Evolutionary conservation across 2,329 filamentous ascomycete species (phyloP).

Genomic region (Pezicula neosporulosa): DNA sequence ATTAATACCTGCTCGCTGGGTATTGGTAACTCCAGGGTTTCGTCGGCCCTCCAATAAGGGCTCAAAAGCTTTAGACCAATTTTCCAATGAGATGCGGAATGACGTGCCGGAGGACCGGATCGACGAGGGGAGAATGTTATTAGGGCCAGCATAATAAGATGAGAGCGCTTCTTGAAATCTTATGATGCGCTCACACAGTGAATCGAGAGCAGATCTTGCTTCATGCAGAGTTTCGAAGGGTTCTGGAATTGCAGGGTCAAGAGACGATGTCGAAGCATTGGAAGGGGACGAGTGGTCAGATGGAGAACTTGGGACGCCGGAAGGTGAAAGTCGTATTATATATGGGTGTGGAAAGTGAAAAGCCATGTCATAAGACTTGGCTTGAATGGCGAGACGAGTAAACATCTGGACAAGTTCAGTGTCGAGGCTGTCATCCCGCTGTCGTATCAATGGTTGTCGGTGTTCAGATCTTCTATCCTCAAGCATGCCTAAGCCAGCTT

Average conservation of each 20-base stretch:
- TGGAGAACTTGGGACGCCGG: conserved; percentile 22
- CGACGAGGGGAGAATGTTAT: conserved; percentile 40
- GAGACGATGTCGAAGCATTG: conserved; percentile 26
- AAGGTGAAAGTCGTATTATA: conserved; percentile 49
- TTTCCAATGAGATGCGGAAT: conserved; percentile 46
- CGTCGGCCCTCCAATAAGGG: conserved; percentile 46
- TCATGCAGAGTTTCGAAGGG: conserved; percentile 47
- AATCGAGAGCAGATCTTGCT: conserved; percentile 54
- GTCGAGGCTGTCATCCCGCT: conserved; percentile 20
- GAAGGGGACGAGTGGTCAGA: conserved; percentile 38
- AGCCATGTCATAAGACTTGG: conserved; percentile 66
- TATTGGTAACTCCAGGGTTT: conserved; percentile 42
- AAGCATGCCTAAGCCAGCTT: conserved; percentile 51
- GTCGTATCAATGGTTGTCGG: conserved; percentile 24
- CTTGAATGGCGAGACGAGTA: conserved; percentile 59
- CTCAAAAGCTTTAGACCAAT: conserved; percentile 55
- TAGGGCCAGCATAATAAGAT: conserved; percentile 37
- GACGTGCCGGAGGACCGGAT: conserved; percentile 27
- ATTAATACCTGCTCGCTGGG: conserved; percentile 55
- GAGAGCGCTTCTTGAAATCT: conserved; percentile 56
- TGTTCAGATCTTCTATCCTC: conserved; percentile 48
- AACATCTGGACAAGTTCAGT: conserved; percentile 62
- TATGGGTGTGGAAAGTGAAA: conserved; percentile 63
- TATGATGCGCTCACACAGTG: conserved; percentile 51
- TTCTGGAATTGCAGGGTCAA: conserved; percentile 19